phyloP scores from a whole-genome alignment of 768 basidiomycete species.

The Suillus bovinus region DNA sequence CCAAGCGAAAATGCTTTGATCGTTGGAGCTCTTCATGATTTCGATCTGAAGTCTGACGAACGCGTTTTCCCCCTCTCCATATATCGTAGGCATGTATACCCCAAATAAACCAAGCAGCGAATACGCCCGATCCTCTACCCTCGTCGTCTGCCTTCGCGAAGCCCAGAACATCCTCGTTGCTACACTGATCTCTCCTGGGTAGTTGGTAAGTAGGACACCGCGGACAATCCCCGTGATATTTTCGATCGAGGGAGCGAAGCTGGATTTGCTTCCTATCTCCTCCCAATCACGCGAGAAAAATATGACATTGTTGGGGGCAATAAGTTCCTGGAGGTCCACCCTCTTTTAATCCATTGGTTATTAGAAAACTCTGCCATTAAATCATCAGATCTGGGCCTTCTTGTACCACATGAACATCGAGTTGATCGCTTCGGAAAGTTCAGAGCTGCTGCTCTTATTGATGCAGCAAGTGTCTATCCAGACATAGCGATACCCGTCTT shows the following conservation, averaged over 20 bases:
- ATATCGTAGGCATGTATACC: constrained; percentile 21
- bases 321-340: constrained; percentile 34
- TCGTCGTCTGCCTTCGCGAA: constrained; percentile 22
- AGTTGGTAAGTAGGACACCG: constrained; percentile 18
- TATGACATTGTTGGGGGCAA: constrained; percentile 27
- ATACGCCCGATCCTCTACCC: constrained; percentile 31
- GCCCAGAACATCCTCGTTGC: constrained; percentile 33
- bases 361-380: constrained; percentile 9
- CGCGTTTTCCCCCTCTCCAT: constrained; percentile 26
- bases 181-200: constrained; percentile 15
- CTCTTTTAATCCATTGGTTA: constrained; percentile 32
- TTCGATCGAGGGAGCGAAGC: constrained; percentile 16
- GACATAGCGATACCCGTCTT: constrained; percentile 21
- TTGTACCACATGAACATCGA: constrained; percentile 37
- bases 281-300: constrained; percentile 32
- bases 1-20: constrained; percentile 32
- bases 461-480: constrained; percentile 39
- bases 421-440: constrained; percentile 32
- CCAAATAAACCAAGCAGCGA: constrained; percentile 29
- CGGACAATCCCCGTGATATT: constrained; percentile 18
- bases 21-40: constrained; percentile 21
- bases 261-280: constrained; percentile 8
- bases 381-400: constrained; percentile 18
- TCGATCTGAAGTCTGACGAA: constrained; percentile 27
- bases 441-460: constrained; percentile 26